Conservation (phyloP, 176 grass and related monocot genomes). For the Themeda triandra region DNA sequence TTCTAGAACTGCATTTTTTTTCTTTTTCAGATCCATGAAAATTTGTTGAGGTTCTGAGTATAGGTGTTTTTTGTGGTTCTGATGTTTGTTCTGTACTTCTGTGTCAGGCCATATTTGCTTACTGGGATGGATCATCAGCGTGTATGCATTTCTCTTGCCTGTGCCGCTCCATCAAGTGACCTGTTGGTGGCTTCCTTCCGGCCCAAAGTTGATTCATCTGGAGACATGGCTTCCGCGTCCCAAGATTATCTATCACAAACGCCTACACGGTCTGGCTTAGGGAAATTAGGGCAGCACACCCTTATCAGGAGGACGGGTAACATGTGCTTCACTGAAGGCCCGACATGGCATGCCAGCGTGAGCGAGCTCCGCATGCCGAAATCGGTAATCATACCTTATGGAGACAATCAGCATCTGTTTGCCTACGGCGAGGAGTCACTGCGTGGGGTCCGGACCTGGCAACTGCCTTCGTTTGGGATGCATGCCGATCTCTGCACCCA, state of each 20-base stretch:
- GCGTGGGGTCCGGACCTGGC: slow-evolving; percentile 51
- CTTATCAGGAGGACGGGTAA: slow-evolving; percentile 35
- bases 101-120: slow-evolving; percentile 54
- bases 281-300: slow-evolving; percentile 60
- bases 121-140: slow-evolving; percentile 30
- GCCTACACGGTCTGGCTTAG: slow-evolving; percentile 17
- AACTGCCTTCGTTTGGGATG: slow-evolving; percentile 47
- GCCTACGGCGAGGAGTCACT: slow-evolving; percentile 64
- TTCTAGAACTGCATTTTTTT: background rate
- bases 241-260: slow-evolving; percentile 44
- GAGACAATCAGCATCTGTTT: slow-evolving; percentile 28
- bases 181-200: slow-evolving; percentile 72
- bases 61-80: background rate
- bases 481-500: slow-evolving; percentile 41
- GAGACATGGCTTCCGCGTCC: slow-evolving; percentile 22
- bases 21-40: background rate
- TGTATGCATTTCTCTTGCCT: slow-evolving; percentile 80
- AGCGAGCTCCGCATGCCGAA: slow-evolving; percentile 61
- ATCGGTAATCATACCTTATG: slow-evolving; percentile 51
- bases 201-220: slow-evolving; percentile 41
- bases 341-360: slow-evolving; percentile 37
- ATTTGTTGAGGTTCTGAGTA: background rate
- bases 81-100: background rate
- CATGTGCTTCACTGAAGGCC: slow-evolving; percentile 25
- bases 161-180: slow-evolving; percentile 26